Percentiles rank a stretch among this genome's conserved stretches.
Evolutionary conservation across 164 flowering plant species (phyloP).

Genomic region (Magnolia kwangsiensis): DNA sequence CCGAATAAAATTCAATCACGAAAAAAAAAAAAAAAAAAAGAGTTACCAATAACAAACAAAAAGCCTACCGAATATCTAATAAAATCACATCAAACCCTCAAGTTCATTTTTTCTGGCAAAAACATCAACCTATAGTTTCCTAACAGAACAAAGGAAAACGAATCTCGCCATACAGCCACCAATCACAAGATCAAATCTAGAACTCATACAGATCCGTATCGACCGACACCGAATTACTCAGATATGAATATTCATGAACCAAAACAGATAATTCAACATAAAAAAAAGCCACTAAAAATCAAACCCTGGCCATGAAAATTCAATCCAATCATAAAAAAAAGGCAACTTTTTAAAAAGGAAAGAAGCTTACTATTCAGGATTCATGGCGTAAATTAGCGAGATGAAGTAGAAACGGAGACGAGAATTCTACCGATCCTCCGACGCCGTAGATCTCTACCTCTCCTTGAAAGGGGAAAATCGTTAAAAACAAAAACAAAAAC

Average conservation of each 20-base stretch:
- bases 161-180: background rate
- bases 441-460: background rate
- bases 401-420: background rate
- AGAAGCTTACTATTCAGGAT: background rate
- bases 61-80: background rate
- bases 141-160: background rate
- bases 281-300: background rate
- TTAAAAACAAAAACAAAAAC: too few relatives aligned
- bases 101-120: too few relatives aligned
- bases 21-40: too few relatives aligned
- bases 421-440: background rate
- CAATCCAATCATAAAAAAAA: background rate
- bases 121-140: too few relatives aligned
- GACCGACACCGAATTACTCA: background rate
- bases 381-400: background rate
- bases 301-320: background rate
- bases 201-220: background rate
- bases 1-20: background rate
- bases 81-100: too few relatives aligned
- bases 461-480: background rate
- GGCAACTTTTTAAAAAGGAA: background rate
- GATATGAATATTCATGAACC: background rate
- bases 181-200: background rate
- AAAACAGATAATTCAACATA: background rate
- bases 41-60: background rate